These are phyloP conservation scores for Scenedesmus sp. DNA, from an alignment of 163 green algal genomes.

Conservation along the genomic window DNA sequence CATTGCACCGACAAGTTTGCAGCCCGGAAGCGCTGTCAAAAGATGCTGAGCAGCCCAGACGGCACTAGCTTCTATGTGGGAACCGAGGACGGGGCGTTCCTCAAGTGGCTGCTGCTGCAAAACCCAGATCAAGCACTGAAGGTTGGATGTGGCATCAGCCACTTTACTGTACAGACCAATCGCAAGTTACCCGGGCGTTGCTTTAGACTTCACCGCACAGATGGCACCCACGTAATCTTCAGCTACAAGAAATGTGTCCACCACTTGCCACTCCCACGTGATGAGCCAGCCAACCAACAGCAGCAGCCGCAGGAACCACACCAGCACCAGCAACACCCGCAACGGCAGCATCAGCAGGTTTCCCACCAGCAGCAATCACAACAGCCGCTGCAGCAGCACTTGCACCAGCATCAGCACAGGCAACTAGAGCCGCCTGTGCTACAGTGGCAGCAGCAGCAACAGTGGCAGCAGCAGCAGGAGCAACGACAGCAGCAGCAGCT, in stretches of 20 bases:
- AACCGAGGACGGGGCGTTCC: neutral
- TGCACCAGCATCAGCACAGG: neutral
- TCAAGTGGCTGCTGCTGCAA: slow-evolving; percentile 8
- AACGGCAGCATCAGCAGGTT: neutral
- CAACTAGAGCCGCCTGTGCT: neutral
- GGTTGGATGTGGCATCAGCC: neutral
- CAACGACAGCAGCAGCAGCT: slow-evolving; percentile 15
- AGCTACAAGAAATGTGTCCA: neutral
- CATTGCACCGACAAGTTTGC: neutral
- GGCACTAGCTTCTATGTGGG: neutral
- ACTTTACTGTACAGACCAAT: neutral
- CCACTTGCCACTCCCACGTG: neutral
- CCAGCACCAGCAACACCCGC: neutral
- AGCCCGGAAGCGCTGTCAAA: neutral
- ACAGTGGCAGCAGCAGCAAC: neutral
- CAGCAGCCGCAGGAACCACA: neutral
- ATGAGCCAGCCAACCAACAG: neutral
- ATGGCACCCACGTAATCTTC: neutral
- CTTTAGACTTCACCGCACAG: no score
- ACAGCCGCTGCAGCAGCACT: neutral
- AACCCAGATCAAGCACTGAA: neutral
- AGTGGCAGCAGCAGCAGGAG: neutral
- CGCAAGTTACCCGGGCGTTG: neutral
- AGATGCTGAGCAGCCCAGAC: neutral
- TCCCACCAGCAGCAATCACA: neutral